Conservation (phyloP, 1,139 yeast genomes). For the Debaryomycetaceae sp. region DNA sequence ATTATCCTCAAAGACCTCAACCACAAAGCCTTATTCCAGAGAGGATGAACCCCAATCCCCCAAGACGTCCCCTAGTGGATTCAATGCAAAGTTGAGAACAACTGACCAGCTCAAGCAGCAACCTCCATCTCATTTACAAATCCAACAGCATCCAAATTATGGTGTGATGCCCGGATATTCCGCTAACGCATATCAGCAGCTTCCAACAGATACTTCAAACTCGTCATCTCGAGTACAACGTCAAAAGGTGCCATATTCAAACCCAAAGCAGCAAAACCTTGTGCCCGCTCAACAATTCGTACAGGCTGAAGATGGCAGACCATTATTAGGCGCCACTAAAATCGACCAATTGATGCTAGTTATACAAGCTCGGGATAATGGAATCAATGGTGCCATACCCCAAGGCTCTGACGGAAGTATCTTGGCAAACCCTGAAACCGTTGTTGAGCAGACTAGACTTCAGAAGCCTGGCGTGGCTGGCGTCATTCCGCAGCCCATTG, state of each 20-base stretch:
- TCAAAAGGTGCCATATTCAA: background rate
- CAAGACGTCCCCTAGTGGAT: constrained; percentile 32
- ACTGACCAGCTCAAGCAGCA: constrained; percentile 2
- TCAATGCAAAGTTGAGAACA: constrained; percentile 12
- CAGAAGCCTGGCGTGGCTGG: constrained; percentile 23
- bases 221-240: background rate
- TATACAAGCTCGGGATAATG: constrained; percentile 80
- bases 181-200: no score
- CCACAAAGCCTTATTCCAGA: constrained; percentile 28
- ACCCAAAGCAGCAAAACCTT: constrained; percentile 14
- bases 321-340: constrained; percentile 77
- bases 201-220: background rate
- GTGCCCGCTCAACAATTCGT: constrained; percentile 45
- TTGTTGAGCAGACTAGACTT: constrained; percentile 2
- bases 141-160: constrained; percentile 1
- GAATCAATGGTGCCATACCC: constrained; percentile 55
- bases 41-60: constrained; percentile 43
- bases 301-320: constrained; percentile 54
- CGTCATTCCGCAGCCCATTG: constrained; percentile 56
- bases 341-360: constrained; percentile 88
- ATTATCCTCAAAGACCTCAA: constrained; percentile 32
- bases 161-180: no score
- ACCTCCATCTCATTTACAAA: no score
- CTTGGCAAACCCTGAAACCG: constrained; percentile 24
- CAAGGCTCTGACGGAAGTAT: constrained; percentile 63